Evolutionary conservation across 371 early-diverging fungal genomes (phyloP), one percentile per base, ranked within the genome.

Genomic region (Amoeboradix gromovi): DNA sequence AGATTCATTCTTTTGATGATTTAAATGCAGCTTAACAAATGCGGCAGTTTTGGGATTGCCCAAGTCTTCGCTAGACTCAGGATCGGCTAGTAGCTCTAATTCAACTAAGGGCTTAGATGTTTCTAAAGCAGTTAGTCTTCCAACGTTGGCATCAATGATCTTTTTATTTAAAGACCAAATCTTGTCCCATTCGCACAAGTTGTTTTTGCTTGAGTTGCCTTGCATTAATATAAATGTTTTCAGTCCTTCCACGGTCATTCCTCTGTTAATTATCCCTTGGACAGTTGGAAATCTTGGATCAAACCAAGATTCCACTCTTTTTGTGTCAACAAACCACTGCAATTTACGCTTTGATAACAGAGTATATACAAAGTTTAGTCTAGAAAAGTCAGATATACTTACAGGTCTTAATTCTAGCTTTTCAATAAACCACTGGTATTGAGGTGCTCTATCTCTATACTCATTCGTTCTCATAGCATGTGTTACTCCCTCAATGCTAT

Each of bases 251-350:
- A 98, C 90, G 66, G 94, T 93, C 87, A 99, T 82, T 70, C 99
- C 99, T 73, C 94, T 85, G 71, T 99, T 90, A 70, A 85, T 86
- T 76, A 99, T 97, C 71, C 96, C 99, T 70, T 98, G 86, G 68
- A 99, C 87, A 66, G 99, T 99, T 30, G 98, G 97, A 87, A 99
- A 89, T 72, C 99, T 84, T 70, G 99, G 97, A 78, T 99, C 99
- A 77, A 98, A 96, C 99, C 99, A 99, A 30, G 98, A 99, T 68
- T 77, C 73, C 22, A 99, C 98, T 70, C 79, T 75, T 17, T 85
- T 84, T 70, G 92, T 74, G 70, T 97, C 87, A 31, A 99, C 98
- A 73, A 98, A 92, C 90, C 91, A 89, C 73, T 89, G 87, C 66
- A 99, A 84, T 81, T 98, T 98, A 76, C 99, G 87, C 86, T 99